Conservation (phyloP, 306 rosid genomes). For the Acmispon strigosus region DNA sequence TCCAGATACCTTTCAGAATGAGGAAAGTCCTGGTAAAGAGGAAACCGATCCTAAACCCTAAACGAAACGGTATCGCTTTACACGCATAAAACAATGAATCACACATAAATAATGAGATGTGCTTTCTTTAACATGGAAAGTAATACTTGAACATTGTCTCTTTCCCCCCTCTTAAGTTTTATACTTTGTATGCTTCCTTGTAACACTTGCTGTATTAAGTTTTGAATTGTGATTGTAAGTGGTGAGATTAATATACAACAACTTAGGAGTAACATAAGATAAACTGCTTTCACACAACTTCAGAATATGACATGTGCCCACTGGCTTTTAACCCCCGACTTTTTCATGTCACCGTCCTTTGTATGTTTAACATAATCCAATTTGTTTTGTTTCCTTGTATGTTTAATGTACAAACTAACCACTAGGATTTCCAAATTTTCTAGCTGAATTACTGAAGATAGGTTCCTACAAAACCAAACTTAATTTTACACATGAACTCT, state of each 20-base stretch:
- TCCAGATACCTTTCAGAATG: slow-evolving; percentile 37
- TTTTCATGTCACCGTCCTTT: not conserved
- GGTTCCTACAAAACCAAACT: not conserved
- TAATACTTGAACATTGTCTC: slow-evolving; percentile 7
- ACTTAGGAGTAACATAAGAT: not conserved
- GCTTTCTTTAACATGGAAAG: slow-evolving; percentile 3
- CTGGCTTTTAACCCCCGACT: not conserved
- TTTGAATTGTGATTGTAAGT: not conserved
- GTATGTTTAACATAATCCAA: not conserved
- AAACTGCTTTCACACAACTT: not conserved
- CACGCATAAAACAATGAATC: slow-evolving; percentile 13
- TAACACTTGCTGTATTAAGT: not conserved
- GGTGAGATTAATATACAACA: not conserved
- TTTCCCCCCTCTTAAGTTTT: not conserved
- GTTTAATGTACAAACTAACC: not conserved
- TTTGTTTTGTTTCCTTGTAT: not conserved
- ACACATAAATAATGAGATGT: not conserved
- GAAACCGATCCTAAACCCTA: slow-evolving; percentile 7
- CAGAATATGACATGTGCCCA: not conserved
- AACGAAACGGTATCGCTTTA: slow-evolving; percentile 16
- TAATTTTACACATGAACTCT: not conserved
- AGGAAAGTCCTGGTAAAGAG: slow-evolving; percentile 31
- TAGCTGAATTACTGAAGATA: not conserved
- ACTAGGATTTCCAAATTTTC: not conserved
- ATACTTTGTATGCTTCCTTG: not conserved